Conservation (phyloP, 1,284 basidiomycete species). For the Apiotrichum veenhuisii region DNA sequence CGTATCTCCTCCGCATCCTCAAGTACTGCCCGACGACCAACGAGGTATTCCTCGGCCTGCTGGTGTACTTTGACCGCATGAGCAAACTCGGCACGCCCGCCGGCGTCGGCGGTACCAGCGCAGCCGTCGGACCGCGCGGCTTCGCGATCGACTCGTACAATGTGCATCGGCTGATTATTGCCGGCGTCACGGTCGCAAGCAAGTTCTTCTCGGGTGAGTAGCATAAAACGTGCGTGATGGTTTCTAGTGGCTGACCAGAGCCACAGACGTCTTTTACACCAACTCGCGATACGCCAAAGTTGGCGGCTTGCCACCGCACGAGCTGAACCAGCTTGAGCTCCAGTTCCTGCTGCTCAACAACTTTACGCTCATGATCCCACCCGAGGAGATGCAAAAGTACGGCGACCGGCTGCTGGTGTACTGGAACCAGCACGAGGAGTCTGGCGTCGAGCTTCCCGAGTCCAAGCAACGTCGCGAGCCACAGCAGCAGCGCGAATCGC, state of each 20-base stretch:
- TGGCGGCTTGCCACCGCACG: slow-evolving; percentile 86
- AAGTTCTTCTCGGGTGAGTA: slow-evolving; percentile 79
- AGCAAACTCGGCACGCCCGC: slow-evolving; percentile 46
- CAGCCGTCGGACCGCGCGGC: slow-evolving; percentile 49
- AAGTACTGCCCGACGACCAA: slow-evolving; percentile 99
- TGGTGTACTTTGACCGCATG: slow-evolving; percentile 94
- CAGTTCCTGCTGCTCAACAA: slow-evolving; percentile 96
- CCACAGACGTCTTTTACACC: slow-evolving; percentile 91
- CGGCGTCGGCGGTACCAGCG: slow-evolving; percentile 33
- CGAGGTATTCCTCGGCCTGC: slow-evolving; percentile 88
- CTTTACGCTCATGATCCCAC: slow-evolving; percentile 81
- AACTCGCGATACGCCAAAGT: slow-evolving; percentile 98
- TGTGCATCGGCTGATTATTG: slow-evolving; percentile 92
- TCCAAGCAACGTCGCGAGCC: slow-evolving; percentile 10
- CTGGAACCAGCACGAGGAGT: slow-evolving; percentile 40
- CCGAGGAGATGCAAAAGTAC: slow-evolving; percentile 90
- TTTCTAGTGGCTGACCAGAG: background rate
- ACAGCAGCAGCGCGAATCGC: background rate
- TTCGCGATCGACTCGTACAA: slow-evolving; percentile 98
- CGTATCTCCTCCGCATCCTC: slow-evolving; percentile 89
- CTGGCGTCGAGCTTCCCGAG: slow-evolving; percentile 6
- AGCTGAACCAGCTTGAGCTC: slow-evolving; percentile 94
- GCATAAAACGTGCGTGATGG: background rate
- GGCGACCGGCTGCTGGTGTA: slow-evolving; percentile 76
- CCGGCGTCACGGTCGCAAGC: slow-evolving; percentile 94